Evolutionary conservation across 2,329 filamentous ascomycete species (phyloP), one percentile per base, ranked within the genome.

Genomic region (Penicillium sumatraense): DNA sequence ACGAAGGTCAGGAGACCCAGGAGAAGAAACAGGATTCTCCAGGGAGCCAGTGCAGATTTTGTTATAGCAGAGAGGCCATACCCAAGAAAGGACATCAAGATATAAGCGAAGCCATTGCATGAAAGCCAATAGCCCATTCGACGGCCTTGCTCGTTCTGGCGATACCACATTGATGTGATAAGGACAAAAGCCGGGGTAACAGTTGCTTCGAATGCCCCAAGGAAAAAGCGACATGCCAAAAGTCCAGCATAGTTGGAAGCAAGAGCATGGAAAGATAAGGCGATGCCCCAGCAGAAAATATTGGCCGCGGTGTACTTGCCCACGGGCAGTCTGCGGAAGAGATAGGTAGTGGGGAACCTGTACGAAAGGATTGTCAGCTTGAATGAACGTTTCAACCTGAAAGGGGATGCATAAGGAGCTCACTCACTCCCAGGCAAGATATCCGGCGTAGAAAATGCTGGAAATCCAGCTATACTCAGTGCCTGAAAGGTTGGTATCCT

Each of bases 111-210:
- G 5, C 61, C 61, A 24, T 62, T 60, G 16, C 48, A 58, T n/a
- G 31, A 24, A 2, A 63, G 46, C 60, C 61, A 63, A 16, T 53
- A 31, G 10, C 57, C 59, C 48, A 60, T 60, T 13, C 61, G 54
- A 2, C 13, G 26, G 21, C 23, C 53, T 26, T 63, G 61, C 23
- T 63, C 61, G 10, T 51, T 23, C 16, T 58, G 48, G 1, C 35
- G 51, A 26, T 58, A 63, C 59, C 59, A 62, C 13, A 24, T 42
- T 5, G 59, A 55, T 3, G 59, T 63, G 23, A 63, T 75, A 61
- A 83, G 80, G 73, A 85, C 82, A 60, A 85, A 81, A 0, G 77
- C 79, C 0, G 84, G 84, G 0, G 78, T 80, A 46, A 84, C 78
- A 4, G 78, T 80, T 1, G 83, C 82, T 64, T 86, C 84, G 0